phyloP scores from a whole-genome alignment of 306 rosid species.

The Quercus bicolor region DNA sequence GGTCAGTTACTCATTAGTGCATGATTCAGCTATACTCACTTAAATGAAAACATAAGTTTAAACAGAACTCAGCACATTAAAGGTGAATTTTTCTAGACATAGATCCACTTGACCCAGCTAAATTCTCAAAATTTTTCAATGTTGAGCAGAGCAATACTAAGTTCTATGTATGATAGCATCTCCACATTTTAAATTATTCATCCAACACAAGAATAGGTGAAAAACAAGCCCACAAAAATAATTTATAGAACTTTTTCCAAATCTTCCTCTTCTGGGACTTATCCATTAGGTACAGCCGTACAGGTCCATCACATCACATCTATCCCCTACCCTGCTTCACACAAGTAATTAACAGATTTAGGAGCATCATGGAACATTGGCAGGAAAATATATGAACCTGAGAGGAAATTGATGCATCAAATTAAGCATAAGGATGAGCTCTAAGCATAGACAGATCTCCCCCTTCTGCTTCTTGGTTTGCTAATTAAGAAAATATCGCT shows the following conservation, averaged over 20 bases:
- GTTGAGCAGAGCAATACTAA: not conserved
- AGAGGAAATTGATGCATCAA: constrained; percentile 78
- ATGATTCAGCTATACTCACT: not conserved
- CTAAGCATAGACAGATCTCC: too few relatives aligned
- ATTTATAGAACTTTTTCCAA: not conserved
- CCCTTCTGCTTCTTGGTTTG: too few relatives aligned
- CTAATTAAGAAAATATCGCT: too few relatives aligned
- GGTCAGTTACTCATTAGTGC: not conserved
- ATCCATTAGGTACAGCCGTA: not conserved
- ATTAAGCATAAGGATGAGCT: constrained; percentile 51
- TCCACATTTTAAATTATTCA: not conserved
- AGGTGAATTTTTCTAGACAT: not conserved
- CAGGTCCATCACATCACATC: too few relatives aligned
- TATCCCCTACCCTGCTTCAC: not conserved
- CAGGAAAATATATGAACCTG: constrained; percentile 55
- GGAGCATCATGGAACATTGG: not conserved
- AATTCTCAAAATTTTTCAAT: not conserved
- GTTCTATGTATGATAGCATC: not conserved
- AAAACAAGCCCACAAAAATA: not conserved
- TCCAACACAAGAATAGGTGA: not conserved
- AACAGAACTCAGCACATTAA: not conserved
- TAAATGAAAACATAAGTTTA: not conserved
- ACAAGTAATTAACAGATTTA: not conserved
- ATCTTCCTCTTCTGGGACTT: not conserved
- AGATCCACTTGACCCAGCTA: not conserved